A percentile compares a stretch with the other conserved stretches of the same genome.
Evolutionary conservation across 1,284 basidiomycete genomes (phyloP).

Genomic region (Ceraceosorus bombacis): DNA sequence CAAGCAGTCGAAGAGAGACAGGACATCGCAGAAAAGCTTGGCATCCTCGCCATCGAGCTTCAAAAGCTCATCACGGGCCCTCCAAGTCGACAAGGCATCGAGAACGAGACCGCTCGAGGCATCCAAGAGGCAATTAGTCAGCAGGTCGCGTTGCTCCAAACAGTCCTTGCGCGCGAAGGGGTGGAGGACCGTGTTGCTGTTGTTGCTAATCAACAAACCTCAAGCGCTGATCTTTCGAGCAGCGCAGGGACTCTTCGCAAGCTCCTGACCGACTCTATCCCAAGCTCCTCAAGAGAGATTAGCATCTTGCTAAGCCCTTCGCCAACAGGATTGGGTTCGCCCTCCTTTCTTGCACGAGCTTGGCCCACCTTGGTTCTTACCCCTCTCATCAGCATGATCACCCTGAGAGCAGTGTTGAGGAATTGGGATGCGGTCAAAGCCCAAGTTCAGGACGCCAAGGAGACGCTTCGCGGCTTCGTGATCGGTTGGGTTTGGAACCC

Average conservation of each 20-base stretch:
- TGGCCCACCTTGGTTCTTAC: conserved; percentile 39
- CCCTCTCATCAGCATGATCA: conserved; percentile 22
- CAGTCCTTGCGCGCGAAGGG: not conserved
- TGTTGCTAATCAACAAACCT: not conserved
- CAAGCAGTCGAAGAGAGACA: conserved; percentile 24
- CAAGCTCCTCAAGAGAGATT: not conserved
- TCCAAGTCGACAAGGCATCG: conserved; percentile 7
- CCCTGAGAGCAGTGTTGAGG: conserved; percentile 20
- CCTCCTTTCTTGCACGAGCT: conserved; percentile 22
- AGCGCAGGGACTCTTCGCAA: conserved; percentile 1
- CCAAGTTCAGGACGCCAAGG: conserved; percentile 58
- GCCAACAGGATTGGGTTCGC: conserved; percentile 19
- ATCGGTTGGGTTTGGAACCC: conserved; percentile 82
- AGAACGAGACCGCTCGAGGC: not conserved
- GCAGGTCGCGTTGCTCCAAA: not conserved
- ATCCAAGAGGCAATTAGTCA: not conserved
- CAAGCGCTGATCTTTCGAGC: not conserved
- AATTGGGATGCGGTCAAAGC: conserved; percentile 36
- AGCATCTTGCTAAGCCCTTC: not conserved
- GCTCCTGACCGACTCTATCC: not conserved
- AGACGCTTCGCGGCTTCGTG: conserved; percentile 70
- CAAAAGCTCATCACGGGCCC: conserved; percentile 1
- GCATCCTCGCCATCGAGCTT: conserved; percentile 10
- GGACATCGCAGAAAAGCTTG: conserved; percentile 25
- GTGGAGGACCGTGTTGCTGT: not conserved